Evolutionary conservation across 305 asterid species (phyloP).

Genomic region (Stenogyne calaminthoides): DNA sequence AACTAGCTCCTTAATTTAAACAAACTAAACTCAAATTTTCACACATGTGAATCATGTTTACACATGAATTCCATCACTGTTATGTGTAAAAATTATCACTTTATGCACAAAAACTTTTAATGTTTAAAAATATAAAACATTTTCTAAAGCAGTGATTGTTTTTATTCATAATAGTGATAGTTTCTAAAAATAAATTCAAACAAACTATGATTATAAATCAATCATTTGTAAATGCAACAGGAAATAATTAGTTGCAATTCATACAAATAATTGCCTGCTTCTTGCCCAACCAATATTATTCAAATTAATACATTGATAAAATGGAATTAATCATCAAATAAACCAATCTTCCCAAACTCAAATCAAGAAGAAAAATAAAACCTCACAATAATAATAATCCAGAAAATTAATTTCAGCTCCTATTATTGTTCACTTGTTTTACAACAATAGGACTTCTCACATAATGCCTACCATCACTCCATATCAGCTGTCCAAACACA

Average conservation of each 20-base stretch:
- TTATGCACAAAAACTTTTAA: too few species aligned
- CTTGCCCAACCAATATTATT: background rate
- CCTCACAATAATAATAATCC: background rate
- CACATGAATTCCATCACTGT: too few species aligned
- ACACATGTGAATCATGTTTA: too few species aligned
- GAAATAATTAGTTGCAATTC: slow-evolving; percentile 19
- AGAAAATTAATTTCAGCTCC: slow-evolving; percentile 15
- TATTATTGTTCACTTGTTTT: slow-evolving; percentile 34
- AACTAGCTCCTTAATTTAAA: too few species aligned
- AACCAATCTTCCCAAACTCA: slow-evolving; percentile 18
- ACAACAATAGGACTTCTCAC: slow-evolving; percentile 83
- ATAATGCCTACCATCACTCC: slow-evolving; percentile 77
- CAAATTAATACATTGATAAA: background rate
- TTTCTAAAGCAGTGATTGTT: too few species aligned
- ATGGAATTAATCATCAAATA: slow-evolving; percentile 1
- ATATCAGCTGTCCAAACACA: slow-evolving; percentile 71
- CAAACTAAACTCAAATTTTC: background rate
- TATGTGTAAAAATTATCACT: too few species aligned
- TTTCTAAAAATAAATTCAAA: background rate
- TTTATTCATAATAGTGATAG: too few species aligned
- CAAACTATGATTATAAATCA: background rate
- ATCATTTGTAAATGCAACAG: slow-evolving; percentile 16
- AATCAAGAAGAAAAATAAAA: slow-evolving; percentile 15
- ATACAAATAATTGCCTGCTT: background rate
- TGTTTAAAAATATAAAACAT: too few species aligned